phyloP scores from a whole-genome alignment of 2,329 filamentous ascomycete species.

The Drechslerella stenobrocha region DNA sequence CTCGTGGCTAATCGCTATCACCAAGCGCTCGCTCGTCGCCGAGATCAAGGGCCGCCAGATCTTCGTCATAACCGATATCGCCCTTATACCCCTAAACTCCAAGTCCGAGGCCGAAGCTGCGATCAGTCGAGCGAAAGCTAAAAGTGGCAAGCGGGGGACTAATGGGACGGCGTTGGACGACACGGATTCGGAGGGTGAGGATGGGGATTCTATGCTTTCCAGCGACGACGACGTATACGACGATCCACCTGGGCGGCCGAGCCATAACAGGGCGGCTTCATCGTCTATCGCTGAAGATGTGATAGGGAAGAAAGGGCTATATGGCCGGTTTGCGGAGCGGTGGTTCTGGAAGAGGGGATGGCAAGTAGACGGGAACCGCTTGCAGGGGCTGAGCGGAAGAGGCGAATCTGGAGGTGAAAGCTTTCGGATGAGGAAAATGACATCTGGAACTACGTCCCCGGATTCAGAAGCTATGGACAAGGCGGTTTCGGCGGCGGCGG shows the following conservation, averaged over 20 bases:
- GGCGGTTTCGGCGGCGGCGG: slow-evolving; percentile 16
- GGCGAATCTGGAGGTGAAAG: slow-evolving; percentile 55
- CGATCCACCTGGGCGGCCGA: slow-evolving; percentile 48
- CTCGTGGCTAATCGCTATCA: slow-evolving; percentile 85
- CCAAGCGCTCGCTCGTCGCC: slow-evolving; percentile 82
- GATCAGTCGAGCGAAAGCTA: slow-evolving; percentile 66
- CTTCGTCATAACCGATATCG: slow-evolving; percentile 85
- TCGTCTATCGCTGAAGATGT: slow-evolving; percentile 85
- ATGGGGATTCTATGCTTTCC: slow-evolving; percentile 54
- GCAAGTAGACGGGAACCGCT: slow-evolving; percentile 70
- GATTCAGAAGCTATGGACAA: slow-evolving; percentile 33
- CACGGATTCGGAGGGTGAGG: slow-evolving; percentile 60
- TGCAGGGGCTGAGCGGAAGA: slow-evolving; percentile 67
- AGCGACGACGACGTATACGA: slow-evolving; percentile 54
- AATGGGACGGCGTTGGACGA: slow-evolving; percentile 54
- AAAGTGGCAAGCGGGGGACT: slow-evolving; percentile 55
- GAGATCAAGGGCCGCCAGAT: slow-evolving; percentile 74
- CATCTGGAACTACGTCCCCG: slow-evolving; percentile 48
- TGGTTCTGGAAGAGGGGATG: slow-evolving; percentile 90
- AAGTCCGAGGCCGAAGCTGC: slow-evolving; percentile 72
- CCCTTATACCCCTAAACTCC: slow-evolving; percentile 83
- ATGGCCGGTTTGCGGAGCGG: slow-evolving; percentile 82
- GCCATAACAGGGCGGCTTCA: slow-evolving; percentile 54
- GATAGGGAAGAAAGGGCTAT: slow-evolving; percentile 77
- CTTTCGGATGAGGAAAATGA: slow-evolving; percentile 54